Evolutionary conservation across 331 rosid species (phyloP), one percentile per base, ranked within the genome.

Genomic region (Acacia concinna): DNA sequence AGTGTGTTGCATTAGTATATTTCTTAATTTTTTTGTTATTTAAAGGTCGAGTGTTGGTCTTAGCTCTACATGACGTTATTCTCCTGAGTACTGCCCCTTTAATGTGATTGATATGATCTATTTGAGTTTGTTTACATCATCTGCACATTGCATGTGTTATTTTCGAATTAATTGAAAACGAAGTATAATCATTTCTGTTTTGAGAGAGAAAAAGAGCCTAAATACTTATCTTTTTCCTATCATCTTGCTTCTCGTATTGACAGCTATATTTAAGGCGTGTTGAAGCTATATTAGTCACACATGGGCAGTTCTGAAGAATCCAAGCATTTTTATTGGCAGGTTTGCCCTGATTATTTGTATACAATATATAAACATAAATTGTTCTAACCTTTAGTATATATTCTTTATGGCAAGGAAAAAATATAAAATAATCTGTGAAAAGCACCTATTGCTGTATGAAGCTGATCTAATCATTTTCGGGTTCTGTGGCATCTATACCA

Each of bases 401-500:
- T 54, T 60, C 14, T 74, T 51, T 54, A 54, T 28, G 43, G 56
- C 46, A 59, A 54, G 70, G 65, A 54, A 52, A 73, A 76, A 79
- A 73, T 38, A 20, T 67, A 73, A 74, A 75, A 60, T 35, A 38
- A 62, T 25, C 43, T 32, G 43, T 56, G 43, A 60, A 8, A 32
- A 74, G 68, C 65, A 46, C 37, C 79, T 75, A 84, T 38, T 65
- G 7, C 46, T 65, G 46, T 75, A 51, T 74, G 13, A 79, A 41
- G 76, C 65, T 35, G 67, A 67, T 77, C 82, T 85, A 85, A 38
- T 57, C 13, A 57, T 57, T 76, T 88, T 88, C 87, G 84, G 73
- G 81, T 85, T 85, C 84, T 89, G 83, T 82, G 84, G 76, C 97
- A 87, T 86, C 97, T 91, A 80, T 30, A 89, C 97, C 96, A 96